Evolutionary conservation across 2,329 filamentous ascomycete species (phyloP), one percentile per base, ranked within the genome.

Genomic region (Diplodia scrobiculata): DNA sequence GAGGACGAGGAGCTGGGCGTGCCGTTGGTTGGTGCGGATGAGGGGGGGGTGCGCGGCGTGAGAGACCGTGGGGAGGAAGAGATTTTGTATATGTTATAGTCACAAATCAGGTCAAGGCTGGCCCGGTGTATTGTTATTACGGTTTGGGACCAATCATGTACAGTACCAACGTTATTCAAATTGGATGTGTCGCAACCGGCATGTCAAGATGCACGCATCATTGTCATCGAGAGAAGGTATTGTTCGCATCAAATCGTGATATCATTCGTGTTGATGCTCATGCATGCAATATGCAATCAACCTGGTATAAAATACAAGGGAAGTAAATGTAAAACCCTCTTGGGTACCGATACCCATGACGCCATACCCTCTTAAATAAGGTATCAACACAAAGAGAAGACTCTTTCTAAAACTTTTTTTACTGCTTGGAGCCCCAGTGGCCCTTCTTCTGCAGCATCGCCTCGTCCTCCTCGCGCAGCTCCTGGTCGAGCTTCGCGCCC

Each of bases 401-500:
- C 48, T 53, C 5, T 53, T 14, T 29, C 11, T 34, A n/a, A 25
- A 25, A 2, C 10, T 7, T 62, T 3, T 3, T 62, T n/a, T 67
- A 63, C 41, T 67, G 38, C 51, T 51, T 67, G 41, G 66, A 52
- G 41, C 66, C 66, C 59, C 58, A 67, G n/a, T 27, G 21, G 32
- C 86, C 84, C 82, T 90, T 91, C 75, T 82, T 83, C 78, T 81
- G 83, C 68, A 91, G 72, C 64, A 84, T 78, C 70, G 83, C 85
- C 73, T 90, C 85, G 67, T 92, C 90, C 72, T 92, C 89, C 4
- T 85, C 84, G 73, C 84, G 80, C 54, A 92, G 70, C 77, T 90
- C 75, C 67, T 89, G 85, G 75, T 92, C 90, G 66, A 91, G 83
- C 82, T 89, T 85, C 27, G 89, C 90, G 19, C 90, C 89, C 73